Conservation (phyloP, 352 stramenopile genomes). For the Phytophthora citricola region DNA sequence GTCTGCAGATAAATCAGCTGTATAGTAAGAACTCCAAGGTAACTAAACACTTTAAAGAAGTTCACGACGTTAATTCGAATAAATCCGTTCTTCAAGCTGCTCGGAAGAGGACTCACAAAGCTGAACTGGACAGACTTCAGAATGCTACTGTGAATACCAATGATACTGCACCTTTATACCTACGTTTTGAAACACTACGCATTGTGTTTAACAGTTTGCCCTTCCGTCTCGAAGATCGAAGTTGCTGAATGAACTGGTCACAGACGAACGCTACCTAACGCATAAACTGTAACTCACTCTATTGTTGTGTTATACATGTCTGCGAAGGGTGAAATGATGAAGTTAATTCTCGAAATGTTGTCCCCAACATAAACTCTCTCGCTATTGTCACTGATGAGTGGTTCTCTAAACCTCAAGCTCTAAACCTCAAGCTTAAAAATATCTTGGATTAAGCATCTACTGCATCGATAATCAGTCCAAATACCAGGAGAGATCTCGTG, state of each 20-base stretch:
- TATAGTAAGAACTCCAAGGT: not conserved
- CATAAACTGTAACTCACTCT: constrained; percentile 2
- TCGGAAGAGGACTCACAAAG: not conserved
- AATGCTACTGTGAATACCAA: not conserved
- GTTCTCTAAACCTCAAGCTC: not conserved
- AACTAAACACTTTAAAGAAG: constrained; percentile 3
- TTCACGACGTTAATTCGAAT: not conserved
- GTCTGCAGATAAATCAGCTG: not conserved
- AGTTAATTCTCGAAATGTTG: not conserved
- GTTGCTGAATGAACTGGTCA: not conserved
- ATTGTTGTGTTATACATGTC: constrained; percentile 9
- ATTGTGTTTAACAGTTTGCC: constrained; percentile 17
- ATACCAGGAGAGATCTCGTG: too few relatives aligned
- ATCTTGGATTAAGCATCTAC: constrained; percentile 3
- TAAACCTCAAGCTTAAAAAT: not conserved
- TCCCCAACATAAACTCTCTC: not conserved
- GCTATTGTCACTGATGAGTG: constrained; percentile 9
- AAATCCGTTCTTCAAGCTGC: not conserved
- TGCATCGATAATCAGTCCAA: constrained; percentile 5
- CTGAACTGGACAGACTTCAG: not conserved
- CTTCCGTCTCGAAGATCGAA: not conserved
- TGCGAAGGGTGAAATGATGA: not conserved
- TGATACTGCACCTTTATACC: constrained; percentile 1
- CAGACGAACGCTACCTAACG: not conserved
- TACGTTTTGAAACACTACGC: constrained; percentile 7